phyloP scores from a whole-genome alignment of 2,329 filamentous ascomycete genomes.

The Aspergillus hortae region DNA sequence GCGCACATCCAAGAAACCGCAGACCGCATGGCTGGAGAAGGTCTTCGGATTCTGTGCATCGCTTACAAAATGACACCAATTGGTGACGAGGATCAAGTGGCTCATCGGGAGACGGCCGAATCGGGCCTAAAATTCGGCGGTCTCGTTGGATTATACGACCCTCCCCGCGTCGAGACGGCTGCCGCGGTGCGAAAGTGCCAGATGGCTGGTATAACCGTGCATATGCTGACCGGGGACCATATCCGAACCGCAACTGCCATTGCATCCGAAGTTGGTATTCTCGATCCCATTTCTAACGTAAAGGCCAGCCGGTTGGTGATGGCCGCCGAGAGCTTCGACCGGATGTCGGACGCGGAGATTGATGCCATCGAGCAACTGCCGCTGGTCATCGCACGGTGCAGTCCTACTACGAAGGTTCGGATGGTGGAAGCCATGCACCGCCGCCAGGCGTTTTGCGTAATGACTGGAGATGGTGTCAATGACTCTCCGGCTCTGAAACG shows the following conservation, averaged over 20 bases:
- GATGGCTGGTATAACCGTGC: conserved; percentile 54
- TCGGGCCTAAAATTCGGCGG: conserved; percentile 54
- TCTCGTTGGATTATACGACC: conserved; percentile 60
- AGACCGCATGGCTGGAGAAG: conserved; percentile 58
- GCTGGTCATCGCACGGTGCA: conserved; percentile 78
- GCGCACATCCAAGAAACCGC: conserved; percentile 29
- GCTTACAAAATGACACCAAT: conserved; percentile 39
- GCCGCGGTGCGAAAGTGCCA: conserved; percentile 53
- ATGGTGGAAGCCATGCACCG: conserved; percentile 88
- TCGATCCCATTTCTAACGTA: conserved; percentile 43
- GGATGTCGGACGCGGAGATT: conserved; percentile 50
- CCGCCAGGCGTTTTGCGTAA: conserved; percentile 71
- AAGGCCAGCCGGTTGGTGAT: conserved; percentile 47
- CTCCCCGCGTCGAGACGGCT: conserved; percentile 57
- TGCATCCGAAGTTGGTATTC: conserved; percentile 56
- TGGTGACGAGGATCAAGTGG: conserved; percentile 27
- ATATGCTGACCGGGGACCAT: conserved; percentile 58
- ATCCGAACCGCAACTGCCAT: conserved; percentile 56
- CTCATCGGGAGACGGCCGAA: conserved; percentile 50
- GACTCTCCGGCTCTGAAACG: conserved; percentile 77
- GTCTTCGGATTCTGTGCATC: conserved; percentile 59
- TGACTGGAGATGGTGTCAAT: conserved; percentile 88
- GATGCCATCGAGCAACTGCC: conserved; percentile 70
- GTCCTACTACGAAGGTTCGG: conserved; percentile 80
- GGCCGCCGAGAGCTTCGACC: conserved; percentile 55